These are phyloP conservation scores for Microascus cirrosus DNA, from an alignment of 2,329 filamentous ascomycete genomes.

Conservation along the genomic window DNA sequence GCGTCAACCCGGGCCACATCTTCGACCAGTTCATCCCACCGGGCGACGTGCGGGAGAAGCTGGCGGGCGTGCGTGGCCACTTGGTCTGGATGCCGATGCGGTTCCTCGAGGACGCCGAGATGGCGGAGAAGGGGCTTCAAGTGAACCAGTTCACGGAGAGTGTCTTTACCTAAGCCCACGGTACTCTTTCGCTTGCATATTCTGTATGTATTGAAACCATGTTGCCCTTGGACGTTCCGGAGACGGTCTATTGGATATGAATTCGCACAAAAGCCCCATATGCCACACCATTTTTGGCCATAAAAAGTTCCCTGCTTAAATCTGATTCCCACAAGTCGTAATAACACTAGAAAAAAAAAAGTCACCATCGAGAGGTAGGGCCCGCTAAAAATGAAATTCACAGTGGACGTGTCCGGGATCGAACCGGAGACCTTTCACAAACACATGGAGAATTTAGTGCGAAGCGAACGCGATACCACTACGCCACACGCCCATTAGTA, in stretches of 20 bases:
- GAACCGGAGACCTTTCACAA: neutral
- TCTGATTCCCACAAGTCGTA: too few species aligned
- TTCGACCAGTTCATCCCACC: conserved; percentile 69
- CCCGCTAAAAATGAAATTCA: neutral
- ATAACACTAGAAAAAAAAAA: neutral
- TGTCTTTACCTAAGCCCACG: conserved; percentile 55
- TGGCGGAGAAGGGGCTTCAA: conserved; percentile 82
- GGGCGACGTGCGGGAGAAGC: conserved; percentile 60
- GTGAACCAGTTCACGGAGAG: conserved; percentile 82
- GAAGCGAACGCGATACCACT: neutral
- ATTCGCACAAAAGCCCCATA: too few species aligned
- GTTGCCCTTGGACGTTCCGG: neutral
- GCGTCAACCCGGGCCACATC: conserved; percentile 74
- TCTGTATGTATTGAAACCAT: neutral
- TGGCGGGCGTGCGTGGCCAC: conserved; percentile 76
- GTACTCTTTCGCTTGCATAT: neutral
- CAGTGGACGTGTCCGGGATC: neutral
- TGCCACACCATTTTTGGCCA: too few species aligned
- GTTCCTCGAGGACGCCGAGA: conserved; percentile 71
- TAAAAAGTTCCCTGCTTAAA: too few species aligned
- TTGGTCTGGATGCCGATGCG: conserved; percentile 92
- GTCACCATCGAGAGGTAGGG: neutral
- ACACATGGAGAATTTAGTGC: neutral
- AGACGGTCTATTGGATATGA: too few species aligned
- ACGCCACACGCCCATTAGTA: neutral